Conservation (phyloP, 2,329 filamentous ascomycete genomes). For the Amphichorda felina region DNA sequence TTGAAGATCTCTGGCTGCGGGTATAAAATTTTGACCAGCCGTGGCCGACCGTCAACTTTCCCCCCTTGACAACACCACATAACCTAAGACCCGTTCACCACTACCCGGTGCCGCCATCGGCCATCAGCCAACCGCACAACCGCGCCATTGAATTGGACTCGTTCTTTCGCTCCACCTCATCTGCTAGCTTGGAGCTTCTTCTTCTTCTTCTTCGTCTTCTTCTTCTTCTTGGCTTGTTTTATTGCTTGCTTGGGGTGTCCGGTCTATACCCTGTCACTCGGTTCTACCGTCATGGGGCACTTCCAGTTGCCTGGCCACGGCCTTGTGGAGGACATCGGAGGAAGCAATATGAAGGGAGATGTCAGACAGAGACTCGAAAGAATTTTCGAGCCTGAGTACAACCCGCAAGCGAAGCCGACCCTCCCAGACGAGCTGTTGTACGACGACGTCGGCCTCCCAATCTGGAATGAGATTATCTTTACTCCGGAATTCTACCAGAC, state of each 20-base stretch:
- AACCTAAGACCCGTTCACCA: too few species aligned
- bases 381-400: slow-evolving; percentile 12
- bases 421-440: slow-evolving; percentile 29
- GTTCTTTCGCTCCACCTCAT: too few species aligned
- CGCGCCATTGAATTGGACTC: background rate
- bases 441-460: slow-evolving; percentile 21
- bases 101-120: too few species aligned
- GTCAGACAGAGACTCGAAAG: slow-evolving; percentile 14
- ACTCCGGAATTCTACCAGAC: slow-evolving; percentile 27
- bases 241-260: background rate
- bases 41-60: background rate
- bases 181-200: too few species aligned
- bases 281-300: slow-evolving; percentile 1
- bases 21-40: slow-evolving; percentile 1
- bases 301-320: slow-evolving; percentile 14
- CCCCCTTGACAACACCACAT: background rate
- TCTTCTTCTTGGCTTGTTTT: background rate
- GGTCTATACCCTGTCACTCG: background rate
- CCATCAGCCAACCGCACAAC: background rate
- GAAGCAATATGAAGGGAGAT: slow-evolving; percentile 17
- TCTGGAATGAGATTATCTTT: slow-evolving; percentile 29
- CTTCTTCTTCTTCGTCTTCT: background rate
- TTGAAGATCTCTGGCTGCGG: background rate
- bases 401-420: slow-evolving; percentile 12
- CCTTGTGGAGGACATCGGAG: slow-evolving; percentile 24